A percentile compares a stretch with the other conserved stretches of the same genome.
Evolutionary conservation across 371 early-diverging fungal genomes (phyloP).

Genomic region (Aphelidium insulamus): DNA sequence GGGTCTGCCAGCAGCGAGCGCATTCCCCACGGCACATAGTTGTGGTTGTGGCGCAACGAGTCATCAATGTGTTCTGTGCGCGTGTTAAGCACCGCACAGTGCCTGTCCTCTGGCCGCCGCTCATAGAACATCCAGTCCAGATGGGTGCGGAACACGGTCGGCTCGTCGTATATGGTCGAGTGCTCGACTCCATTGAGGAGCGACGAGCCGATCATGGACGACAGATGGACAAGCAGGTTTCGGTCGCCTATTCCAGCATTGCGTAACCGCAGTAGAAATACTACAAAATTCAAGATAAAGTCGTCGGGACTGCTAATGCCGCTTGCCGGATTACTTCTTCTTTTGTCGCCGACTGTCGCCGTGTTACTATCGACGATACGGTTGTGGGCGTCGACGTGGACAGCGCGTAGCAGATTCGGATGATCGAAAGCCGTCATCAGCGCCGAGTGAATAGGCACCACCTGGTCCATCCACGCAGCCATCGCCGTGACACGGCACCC

Average conservation of each 20-base stretch:
- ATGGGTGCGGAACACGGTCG: conserved; percentile 36
- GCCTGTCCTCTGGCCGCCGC: not conserved
- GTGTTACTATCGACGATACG: no score
- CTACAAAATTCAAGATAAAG: conserved; percentile 58
- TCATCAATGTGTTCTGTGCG: conserved; percentile 1
- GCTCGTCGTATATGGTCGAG: conserved; percentile 71
- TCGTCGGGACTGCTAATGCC: no score
- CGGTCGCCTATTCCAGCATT: conserved; percentile 65
- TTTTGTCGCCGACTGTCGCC: no score
- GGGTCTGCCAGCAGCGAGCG: conserved; percentile 47
- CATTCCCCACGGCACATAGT: conserved; percentile 75
- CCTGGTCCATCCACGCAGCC: conserved; percentile 74
- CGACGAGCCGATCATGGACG: conserved; percentile 57
- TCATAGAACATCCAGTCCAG: conserved; percentile 4
- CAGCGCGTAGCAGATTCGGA: conserved; percentile 60
- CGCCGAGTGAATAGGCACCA: conserved; percentile 79
- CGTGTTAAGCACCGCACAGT: not conserved
- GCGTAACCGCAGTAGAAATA: conserved; percentile 53
- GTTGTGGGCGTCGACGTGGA: conserved; percentile 58
- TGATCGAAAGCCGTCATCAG: conserved; percentile 59
- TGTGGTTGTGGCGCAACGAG: conserved; percentile 43
- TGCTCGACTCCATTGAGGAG: conserved; percentile 67
- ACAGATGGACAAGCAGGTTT: conserved; percentile 55
- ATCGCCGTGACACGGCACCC: conserved; percentile 39
- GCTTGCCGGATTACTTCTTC: no score